phyloP scores from a whole-genome alignment of 345 rosid genomes.

The Cardamine chenopodiifolia region DNA sequence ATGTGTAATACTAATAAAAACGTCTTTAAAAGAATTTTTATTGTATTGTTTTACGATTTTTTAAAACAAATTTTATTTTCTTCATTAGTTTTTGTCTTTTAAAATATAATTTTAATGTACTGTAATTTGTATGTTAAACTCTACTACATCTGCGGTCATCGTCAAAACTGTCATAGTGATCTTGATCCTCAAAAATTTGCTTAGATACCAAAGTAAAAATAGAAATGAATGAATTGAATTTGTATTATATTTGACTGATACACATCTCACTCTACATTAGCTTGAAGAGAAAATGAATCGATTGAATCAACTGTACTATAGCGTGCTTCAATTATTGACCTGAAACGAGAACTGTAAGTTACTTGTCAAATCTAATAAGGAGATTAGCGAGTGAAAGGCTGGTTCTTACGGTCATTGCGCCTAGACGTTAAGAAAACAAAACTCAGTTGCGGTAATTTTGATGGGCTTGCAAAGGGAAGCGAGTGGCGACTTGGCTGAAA shows the following conservation, averaged over 20 bases:
- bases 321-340: background rate
- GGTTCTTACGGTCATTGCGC: background rate
- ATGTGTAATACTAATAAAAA: too few species aligned
- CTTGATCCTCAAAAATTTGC: too few species aligned
- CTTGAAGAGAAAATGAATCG: background rate
- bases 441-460: background rate
- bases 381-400: background rate
- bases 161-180: too few species aligned
- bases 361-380: background rate
- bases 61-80: too few species aligned
- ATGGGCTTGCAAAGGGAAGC: background rate
- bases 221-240: background rate
- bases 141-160: too few species aligned
- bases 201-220: too few species aligned
- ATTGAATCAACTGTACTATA: background rate
- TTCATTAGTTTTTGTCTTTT: too few species aligned
- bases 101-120: too few species aligned
- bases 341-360: background rate
- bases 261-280: background rate
- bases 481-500: constrained; percentile 23
- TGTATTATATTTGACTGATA: background rate
- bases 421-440: background rate
- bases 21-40: too few species aligned
- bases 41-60: too few species aligned
- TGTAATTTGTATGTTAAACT: too few species aligned